Evolutionary conservation across 352 stramenopile genomes (phyloP).

Genomic region (Phytophthora foliorum): DNA sequence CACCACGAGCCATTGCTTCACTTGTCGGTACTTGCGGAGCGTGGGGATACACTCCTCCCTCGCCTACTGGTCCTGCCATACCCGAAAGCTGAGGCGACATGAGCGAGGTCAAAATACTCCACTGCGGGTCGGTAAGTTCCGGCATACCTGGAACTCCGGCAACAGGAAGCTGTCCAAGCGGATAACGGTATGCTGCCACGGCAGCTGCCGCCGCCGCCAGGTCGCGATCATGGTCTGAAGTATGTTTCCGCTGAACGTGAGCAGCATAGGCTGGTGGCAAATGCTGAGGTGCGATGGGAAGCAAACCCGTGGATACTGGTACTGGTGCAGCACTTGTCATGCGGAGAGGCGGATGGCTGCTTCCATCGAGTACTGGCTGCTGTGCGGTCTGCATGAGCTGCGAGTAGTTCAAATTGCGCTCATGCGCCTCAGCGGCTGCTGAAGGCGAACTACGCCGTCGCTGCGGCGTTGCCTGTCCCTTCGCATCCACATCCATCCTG

Average conservation of each 20-base stretch:
- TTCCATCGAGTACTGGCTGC: slow-evolving; percentile 26
- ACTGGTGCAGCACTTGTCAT: slow-evolving; percentile 22
- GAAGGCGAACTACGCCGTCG: slow-evolving; percentile 19
- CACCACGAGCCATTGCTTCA: slow-evolving; percentile 39
- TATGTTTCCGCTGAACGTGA: slow-evolving; percentile 35
- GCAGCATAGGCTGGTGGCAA: slow-evolving; percentile 39
- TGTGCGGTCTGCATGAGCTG: slow-evolving; percentile 46
- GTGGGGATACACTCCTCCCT: slow-evolving; percentile 29
- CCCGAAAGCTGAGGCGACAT: slow-evolving; percentile 75
- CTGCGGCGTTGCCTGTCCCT: slow-evolving; percentile 21
- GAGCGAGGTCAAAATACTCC: slow-evolving; percentile 82
- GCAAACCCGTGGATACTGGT: slow-evolving; percentile 16
- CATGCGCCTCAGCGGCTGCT: slow-evolving; percentile 10
- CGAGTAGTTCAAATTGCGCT: slow-evolving; percentile 32
- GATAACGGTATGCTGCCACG: slow-evolving; percentile 50
- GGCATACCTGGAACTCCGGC: slow-evolving; percentile 36
- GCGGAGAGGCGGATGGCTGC: slow-evolving; percentile 23
- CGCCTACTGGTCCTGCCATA: slow-evolving; percentile 36
- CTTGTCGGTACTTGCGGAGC: slow-evolving; percentile 34
- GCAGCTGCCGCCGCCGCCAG: slow-evolving; percentile 41
- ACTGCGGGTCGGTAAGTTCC: slow-evolving; percentile 76
- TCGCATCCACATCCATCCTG: slow-evolving; percentile 34
- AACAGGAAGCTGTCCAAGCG: slow-evolving; percentile 38
- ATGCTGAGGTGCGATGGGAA: slow-evolving; percentile 35
- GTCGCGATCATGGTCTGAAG: slow-evolving; percentile 35